A percentile compares a stretch with the other conserved stretches of the same genome.
Evolutionary conservation across 1,284 basidiomycete genomes (phyloP).

Genomic region (Agaricales sp.): DNA sequence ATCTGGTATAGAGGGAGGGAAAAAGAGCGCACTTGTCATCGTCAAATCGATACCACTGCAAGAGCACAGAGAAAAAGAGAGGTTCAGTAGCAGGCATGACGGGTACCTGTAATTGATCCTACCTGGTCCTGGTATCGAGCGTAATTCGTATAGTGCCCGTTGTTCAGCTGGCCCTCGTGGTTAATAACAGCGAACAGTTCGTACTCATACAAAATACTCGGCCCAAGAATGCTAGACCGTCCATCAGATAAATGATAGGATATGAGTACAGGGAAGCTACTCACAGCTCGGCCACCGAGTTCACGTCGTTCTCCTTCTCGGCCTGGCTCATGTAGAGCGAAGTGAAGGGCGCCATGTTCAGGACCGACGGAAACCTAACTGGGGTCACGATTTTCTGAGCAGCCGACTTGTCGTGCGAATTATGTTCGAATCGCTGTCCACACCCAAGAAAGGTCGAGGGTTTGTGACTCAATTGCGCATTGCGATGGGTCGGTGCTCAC

Average conservation of each 20-base stretch:
- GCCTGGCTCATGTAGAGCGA: slow-evolving; percentile 42
- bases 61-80: slow-evolving; percentile 8
- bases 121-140: slow-evolving; percentile 71
- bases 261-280: slow-evolving; percentile 12
- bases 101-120: slow-evolving; percentile 15
- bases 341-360: slow-evolving; percentile 88
- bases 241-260: slow-evolving; percentile 1
- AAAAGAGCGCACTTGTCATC: slow-evolving; percentile 71
- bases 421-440: slow-evolving; percentile 84
- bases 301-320: slow-evolving; percentile 29
- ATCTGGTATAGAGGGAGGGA: background rate
- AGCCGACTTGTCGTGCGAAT: slow-evolving; percentile 54
- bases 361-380: slow-evolving; percentile 72
- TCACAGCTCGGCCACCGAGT: slow-evolving; percentile 20
- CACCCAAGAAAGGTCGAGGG: slow-evolving; percentile 2
- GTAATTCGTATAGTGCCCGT: slow-evolving; percentile 89
- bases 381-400: slow-evolving; percentile 81
- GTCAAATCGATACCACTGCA: slow-evolving; percentile 89
- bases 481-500: slow-evolving; percentile 25
- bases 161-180: slow-evolving; percentile 91
- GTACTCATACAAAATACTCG: slow-evolving; percentile 75
- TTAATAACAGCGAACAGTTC: slow-evolving; percentile 92
- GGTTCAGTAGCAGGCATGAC: slow-evolving; percentile 1
- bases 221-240: slow-evolving; percentile 28
- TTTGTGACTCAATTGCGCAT: background rate